phyloP scores from a whole-genome alignment of 176 grass and related monocot species.

The Avena eriantha region DNA sequence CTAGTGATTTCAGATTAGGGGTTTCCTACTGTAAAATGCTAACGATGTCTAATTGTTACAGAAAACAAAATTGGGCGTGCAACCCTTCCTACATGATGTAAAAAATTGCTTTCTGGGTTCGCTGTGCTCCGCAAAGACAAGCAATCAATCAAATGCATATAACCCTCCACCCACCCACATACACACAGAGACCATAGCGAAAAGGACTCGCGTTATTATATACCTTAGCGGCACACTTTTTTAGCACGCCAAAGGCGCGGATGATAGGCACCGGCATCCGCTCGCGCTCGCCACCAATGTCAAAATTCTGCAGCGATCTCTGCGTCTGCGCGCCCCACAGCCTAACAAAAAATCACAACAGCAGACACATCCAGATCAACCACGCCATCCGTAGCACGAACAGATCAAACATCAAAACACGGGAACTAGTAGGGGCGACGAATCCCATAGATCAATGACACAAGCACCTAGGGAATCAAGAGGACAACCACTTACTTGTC shows the following conservation, averaged over 20 bases:
- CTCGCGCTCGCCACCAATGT: slow-evolving; percentile 84
- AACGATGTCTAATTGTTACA: not conserved
- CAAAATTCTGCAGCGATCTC: slow-evolving; percentile 95
- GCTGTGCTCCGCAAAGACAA: not conserved
- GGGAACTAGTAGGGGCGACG: not conserved
- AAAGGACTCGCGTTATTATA: not conserved
- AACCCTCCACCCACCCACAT: slow-evolving; percentile 8
- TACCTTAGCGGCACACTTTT: slow-evolving; percentile 97
- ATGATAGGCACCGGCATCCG: slow-evolving; percentile 95
- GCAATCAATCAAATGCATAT: slow-evolving; percentile 23
- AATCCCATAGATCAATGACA: not conserved
- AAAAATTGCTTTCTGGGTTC: not conserved
- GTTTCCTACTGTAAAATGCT: slow-evolving; percentile 6
- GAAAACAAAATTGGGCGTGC: slow-evolving; percentile 7
- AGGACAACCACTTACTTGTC: slow-evolving; percentile 61
- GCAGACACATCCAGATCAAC: slow-evolving; percentile 27
- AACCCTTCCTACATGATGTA: not conserved
- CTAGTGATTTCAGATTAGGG: not conserved
- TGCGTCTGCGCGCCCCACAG: slow-evolving; percentile 99
- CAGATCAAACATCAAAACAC: slow-evolving; percentile 35
- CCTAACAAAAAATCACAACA: slow-evolving; percentile 48
- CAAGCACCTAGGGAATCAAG: not conserved
- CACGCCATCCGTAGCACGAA: not conserved
- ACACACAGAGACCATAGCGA: not conserved
- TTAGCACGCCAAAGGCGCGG: slow-evolving; percentile 90